Evolutionary conservation across 2,329 filamentous ascomycete genomes (phyloP).

Genomic region (Stachybotrys chartarum): DNA sequence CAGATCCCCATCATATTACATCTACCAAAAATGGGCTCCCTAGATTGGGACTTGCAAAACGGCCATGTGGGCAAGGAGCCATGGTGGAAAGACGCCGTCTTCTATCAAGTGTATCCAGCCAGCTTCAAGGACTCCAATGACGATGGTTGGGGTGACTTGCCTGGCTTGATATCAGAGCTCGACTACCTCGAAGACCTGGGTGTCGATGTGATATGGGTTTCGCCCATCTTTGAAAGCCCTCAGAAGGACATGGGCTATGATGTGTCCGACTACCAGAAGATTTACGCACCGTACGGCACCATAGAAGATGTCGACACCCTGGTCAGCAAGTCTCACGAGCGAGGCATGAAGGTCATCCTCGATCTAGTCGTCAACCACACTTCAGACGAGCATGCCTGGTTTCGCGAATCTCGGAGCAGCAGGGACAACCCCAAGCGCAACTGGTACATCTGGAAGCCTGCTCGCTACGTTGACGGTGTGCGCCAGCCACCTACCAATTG

Average conservation of each 20-base stretch:
- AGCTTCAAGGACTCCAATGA: conserved; percentile 50
- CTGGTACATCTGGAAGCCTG: conserved; percentile 60
- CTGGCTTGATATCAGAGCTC: conserved; percentile 56
- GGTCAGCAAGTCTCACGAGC: conserved; percentile 49
- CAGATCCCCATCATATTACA: too few relatives aligned
- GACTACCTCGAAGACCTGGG: conserved; percentile 58
- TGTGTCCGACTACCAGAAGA: conserved; percentile 60
- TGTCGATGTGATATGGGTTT: conserved; percentile 54
- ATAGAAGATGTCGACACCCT: conserved; percentile 58
- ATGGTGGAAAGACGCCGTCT: conserved; percentile 39
- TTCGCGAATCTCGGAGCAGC: conserved; percentile 44
- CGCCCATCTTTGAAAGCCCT: conserved; percentile 46
- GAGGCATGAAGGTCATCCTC: conserved; percentile 61
- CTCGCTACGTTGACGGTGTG: conserved; percentile 47
- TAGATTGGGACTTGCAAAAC: conserved; percentile 21
- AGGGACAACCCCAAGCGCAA: conserved; percentile 46
- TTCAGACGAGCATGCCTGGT: conserved; percentile 47
- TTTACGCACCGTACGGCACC: conserved; percentile 60
- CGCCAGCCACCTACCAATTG: conserved; percentile 54
- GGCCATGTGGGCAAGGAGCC: conserved; percentile 24
- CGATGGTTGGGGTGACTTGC: conserved; percentile 60
- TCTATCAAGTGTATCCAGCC: conserved; percentile 50
- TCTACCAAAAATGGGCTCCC: conserved; percentile 20
- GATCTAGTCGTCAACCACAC: conserved; percentile 72
- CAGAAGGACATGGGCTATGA: conserved; percentile 68